Evolutionary conservation across 495 filamentous ascomycete species (phyloP), one percentile per base, ranked within the genome.

Genomic region (Penicillium chermesinum): DNA sequence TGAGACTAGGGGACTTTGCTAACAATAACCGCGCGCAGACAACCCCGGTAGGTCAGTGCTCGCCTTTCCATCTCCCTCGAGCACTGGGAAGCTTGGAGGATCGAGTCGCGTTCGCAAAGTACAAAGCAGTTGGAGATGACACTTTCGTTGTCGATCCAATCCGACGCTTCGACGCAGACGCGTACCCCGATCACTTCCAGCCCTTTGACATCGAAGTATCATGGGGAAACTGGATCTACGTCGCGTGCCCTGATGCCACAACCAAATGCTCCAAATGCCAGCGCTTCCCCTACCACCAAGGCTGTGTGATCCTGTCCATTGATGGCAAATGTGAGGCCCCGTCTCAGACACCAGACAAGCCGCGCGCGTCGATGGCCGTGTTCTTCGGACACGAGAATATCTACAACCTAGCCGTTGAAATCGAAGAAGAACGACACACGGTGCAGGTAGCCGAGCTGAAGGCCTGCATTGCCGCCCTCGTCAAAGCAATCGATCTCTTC

Each of bases 371-470:
- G 0, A 41, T 55, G 13, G 49, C 41, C 0, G 14, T 59, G 9
- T 59, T 30, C 53, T 56, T 39, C 13, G 56, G 56, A 4, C n/a
- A 18, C 22, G 16, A 39, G 2, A 59, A 56, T 25, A 2, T 2
- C 3, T n/a, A 50, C 7, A 57, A 54, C 21, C 4, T 46, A 14
- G 36, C 41, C 7, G 20, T 2, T 1, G 13, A 22, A 9, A 21
- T 59, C 9, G 22, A 47, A 3, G 46, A 48, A 10, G 38, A 32
- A 2, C 40, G 38, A 6, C 38, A 46, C 8, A 61, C 58, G 3
- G 34, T 7, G 8, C 58, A 61, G n/a, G 46, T 49, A 27, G 58
- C 58, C 1, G 38, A 52, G 15, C 41, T 61, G 16, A 46, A 37
- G 21, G 55, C 58, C 7, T 54, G 52, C 10, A 22, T 55, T 8